Evolutionary conservation across 768 basidiomycete species (phyloP), one percentile per base, ranked within the genome.

Genomic region (Floccularia luteovirens): DNA sequence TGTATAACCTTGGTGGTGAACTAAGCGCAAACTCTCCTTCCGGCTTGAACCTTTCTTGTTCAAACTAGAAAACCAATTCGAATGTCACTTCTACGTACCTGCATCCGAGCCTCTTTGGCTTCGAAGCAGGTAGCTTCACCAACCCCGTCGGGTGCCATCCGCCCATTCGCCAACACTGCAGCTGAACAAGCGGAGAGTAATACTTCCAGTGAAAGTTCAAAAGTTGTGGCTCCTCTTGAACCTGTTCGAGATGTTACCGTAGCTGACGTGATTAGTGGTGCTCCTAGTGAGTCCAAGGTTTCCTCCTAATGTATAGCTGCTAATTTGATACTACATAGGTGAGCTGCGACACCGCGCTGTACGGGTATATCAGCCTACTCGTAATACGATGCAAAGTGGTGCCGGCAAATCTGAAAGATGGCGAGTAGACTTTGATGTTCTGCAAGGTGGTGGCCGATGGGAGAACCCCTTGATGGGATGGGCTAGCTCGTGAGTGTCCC

Each of bases 401-500:
- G 73, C 80, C 30, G 81, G 78, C 38, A 92, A 92, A 62, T 76
- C 78, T 8, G 75, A 84, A 48, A 80, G 85, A 51, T 99, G 94
- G 94, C 71, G 90, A 48, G 78, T 99, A 53, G 94, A 98, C 61
- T 98, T 82, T 70, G 94, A 98, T 52, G 79, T 79, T 42, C 67
- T 97, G n/a, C 79, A 77, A 43, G 90, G 93, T 24, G 81, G 75
- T 21, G 91, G 89, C 10, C 75, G 94, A 38, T 99, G 94, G 94
- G 92, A 97, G 72, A 99, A 98, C 56, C 90, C 90, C 3, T 59
- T 99, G 49, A 99, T 98, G 90, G 94, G 94, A 31, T 99, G 77
- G 71, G 93, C 92, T 0, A 88, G 83, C 67, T 91, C 90, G 87
- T 93, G 57, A 63, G 87, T 74, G 10, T n/a, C 38, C 28, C n/a